Conservation (phyloP, 192 early-diverging fungal species). For the Backusella westeae region DNA sequence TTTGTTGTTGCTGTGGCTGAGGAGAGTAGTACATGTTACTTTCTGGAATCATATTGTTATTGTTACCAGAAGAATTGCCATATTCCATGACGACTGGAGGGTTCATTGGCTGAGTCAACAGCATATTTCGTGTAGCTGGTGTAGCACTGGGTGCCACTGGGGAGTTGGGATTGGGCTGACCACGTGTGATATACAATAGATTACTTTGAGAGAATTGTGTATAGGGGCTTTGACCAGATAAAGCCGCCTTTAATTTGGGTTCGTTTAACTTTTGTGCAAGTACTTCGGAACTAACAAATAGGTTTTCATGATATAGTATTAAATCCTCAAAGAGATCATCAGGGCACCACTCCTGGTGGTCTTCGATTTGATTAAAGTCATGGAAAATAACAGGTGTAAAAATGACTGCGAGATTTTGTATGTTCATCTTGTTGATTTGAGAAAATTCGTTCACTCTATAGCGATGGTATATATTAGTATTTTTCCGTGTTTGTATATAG, state of each 20-base stretch:
- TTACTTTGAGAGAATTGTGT: slow-evolving; percentile 12
- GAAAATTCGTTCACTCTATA: slow-evolving; percentile 49
- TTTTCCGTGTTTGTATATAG: not conserved
- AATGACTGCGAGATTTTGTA: slow-evolving; percentile 60
- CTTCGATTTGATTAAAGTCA: slow-evolving; percentile 44
- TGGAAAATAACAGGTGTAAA: slow-evolving; percentile 66
- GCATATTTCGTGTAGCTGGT: not conserved
- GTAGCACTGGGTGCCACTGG: not conserved
- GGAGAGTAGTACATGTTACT: not conserved
- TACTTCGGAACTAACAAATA: slow-evolving; percentile 3
- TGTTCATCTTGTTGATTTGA: slow-evolving; percentile 65
- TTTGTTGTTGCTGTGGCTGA: not conserved
- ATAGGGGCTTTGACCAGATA: not conserved
- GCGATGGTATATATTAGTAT: not conserved
- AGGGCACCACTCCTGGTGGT: slow-evolving; percentile 17
- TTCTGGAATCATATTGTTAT: not conserved
- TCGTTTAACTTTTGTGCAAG: not conserved
- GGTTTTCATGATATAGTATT: slow-evolving; percentile 9
- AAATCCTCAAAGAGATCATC: slow-evolving; percentile 35
- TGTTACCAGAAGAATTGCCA: not conserved
- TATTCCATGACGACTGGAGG: not conserved
- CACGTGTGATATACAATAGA: slow-evolving; percentile 4
- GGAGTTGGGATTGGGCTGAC: not conserved
- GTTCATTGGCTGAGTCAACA: slow-evolving; percentile 6
- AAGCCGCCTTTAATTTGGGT: not conserved